Conservation (phyloP, 257 asterid species). For the Scutellaria galericulata region DNA sequence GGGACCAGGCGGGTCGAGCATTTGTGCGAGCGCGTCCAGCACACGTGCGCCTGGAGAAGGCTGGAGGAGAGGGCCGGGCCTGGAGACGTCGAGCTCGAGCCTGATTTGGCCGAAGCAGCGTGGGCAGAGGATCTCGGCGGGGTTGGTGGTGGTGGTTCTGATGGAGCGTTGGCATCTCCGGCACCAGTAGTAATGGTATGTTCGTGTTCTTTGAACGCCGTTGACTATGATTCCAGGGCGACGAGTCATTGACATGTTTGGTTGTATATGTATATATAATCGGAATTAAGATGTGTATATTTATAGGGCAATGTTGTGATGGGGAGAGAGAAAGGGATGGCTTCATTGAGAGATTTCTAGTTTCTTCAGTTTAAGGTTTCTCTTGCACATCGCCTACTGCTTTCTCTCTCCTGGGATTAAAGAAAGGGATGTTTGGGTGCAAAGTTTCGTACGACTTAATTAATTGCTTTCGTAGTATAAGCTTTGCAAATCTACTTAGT, state of each 20-base stretch:
- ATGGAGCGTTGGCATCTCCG: conserved; percentile 68
- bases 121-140: conserved; percentile 72
- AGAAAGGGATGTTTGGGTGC: conserved; percentile 60
- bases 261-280: neutral
- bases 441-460: neutral
- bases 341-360: conserved; percentile 46
- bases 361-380: conserved; percentile 10
- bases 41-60: conserved; percentile 49
- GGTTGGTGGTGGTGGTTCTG: conserved; percentile 71
- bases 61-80: conserved; percentile 54
- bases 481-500: too few species aligned
- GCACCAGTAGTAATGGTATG: conserved; percentile 90
- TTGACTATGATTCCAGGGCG: conserved; percentile 57
- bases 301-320: conserved; percentile 7
- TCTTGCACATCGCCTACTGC: conserved; percentile 35
- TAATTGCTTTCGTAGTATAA: too few species aligned
- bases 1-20: conserved; percentile 55
- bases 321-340: conserved; percentile 50
- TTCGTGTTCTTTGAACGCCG: conserved; percentile 69
- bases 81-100: conserved; percentile 66
- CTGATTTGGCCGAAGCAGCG: conserved; percentile 59
- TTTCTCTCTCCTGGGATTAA: conserved; percentile 35
- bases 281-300: too few species aligned
- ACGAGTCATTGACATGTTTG: conserved; percentile 49
- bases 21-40: conserved; percentile 54